phyloP scores from a whole-genome alignment of 2,329 filamentous ascomycete genomes.

The Aspergillus puulaauensis region DNA sequence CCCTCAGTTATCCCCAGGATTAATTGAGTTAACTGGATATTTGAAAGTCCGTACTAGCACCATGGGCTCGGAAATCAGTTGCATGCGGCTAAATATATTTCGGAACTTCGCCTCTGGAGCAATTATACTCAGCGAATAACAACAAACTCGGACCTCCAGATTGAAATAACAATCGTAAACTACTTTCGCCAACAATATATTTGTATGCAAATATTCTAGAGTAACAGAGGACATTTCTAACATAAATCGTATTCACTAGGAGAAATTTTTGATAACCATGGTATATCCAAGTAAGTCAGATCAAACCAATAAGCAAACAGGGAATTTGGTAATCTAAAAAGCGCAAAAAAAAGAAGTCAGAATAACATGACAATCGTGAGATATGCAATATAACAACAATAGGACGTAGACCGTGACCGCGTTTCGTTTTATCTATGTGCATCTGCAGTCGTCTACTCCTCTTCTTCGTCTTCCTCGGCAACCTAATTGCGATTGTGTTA shows the following conservation, averaged over 20 bases:
- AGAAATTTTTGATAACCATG: slow-evolving; percentile 5
- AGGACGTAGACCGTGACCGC: not conserved
- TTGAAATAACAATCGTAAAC: no score
- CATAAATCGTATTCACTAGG: not conserved
- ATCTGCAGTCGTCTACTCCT: slow-evolving; percentile 28
- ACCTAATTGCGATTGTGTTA: slow-evolving; percentile 32
- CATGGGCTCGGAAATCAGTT: no score
- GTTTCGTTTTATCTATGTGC: slow-evolving; percentile 3
- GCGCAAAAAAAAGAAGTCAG: not conserved
- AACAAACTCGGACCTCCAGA: no score
- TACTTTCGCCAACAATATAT: no score
- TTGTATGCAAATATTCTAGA: not conserved
- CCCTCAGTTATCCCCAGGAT: no score
- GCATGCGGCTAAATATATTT: no score
- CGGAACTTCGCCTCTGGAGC: no score
- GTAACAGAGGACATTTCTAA: not conserved
- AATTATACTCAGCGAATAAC: no score
- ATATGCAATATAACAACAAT: not conserved
- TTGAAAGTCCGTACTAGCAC: no score
- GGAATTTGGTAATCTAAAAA: slow-evolving; percentile 5
- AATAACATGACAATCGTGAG: slow-evolving; percentile 5
- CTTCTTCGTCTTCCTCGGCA: slow-evolving; percentile 41
- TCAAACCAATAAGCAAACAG: slow-evolving; percentile 5
- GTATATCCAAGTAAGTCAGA: slow-evolving; percentile 16
- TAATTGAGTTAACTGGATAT: no score